Evolutionary conservation across 495 filamentous ascomycete genomes (phyloP).

Genomic region (Podospora comata): DNA sequence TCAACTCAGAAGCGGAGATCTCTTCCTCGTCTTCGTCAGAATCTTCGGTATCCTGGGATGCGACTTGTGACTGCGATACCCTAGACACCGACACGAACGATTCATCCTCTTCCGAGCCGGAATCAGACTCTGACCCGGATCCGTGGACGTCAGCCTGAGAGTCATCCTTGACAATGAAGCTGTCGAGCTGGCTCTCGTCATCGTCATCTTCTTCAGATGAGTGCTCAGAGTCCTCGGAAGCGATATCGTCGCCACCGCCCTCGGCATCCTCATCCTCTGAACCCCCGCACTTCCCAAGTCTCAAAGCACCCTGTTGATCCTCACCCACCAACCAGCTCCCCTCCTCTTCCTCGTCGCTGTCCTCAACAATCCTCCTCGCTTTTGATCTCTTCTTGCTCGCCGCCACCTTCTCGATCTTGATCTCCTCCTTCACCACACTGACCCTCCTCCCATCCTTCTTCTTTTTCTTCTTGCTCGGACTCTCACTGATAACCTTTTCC

Average conservation of each 20-base stretch:
- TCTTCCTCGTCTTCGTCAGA: constrained; percentile 27
- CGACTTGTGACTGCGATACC: constrained; percentile 30
- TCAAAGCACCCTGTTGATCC: constrained; percentile 51
- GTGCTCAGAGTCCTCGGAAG: constrained; percentile 56
- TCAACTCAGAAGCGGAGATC: constrained; percentile 37
- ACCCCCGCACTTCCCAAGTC: constrained; percentile 74
- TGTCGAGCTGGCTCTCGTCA: constrained; percentile 46
- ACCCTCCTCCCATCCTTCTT: constrained; percentile 47
- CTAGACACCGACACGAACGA: constrained; percentile 42
- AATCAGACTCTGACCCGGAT: constrained; percentile 43
- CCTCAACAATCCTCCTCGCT: constrained; percentile 48
- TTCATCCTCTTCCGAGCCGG: constrained; percentile 36
- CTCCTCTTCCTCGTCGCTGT: constrained; percentile 59
- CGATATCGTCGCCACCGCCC: constrained; percentile 75
- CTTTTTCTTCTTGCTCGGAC: constrained; percentile 38
- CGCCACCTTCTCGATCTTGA: constrained; percentile 38
- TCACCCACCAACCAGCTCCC: constrained; percentile 74
- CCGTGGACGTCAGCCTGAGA: constrained; percentile 2
- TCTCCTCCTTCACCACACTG: constrained; percentile 44
- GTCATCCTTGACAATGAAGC: constrained; percentile 47
- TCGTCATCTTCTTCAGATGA: constrained; percentile 34
- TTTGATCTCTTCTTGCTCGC: constrained; percentile 43
- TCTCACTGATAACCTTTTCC: constrained; percentile 38
- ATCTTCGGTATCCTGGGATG: constrained; percentile 23
- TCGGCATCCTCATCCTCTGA: constrained; percentile 83